Conservation (phyloP, 2,329 filamentous ascomycete species). For the Pestalotiopsis sp. region DNA sequence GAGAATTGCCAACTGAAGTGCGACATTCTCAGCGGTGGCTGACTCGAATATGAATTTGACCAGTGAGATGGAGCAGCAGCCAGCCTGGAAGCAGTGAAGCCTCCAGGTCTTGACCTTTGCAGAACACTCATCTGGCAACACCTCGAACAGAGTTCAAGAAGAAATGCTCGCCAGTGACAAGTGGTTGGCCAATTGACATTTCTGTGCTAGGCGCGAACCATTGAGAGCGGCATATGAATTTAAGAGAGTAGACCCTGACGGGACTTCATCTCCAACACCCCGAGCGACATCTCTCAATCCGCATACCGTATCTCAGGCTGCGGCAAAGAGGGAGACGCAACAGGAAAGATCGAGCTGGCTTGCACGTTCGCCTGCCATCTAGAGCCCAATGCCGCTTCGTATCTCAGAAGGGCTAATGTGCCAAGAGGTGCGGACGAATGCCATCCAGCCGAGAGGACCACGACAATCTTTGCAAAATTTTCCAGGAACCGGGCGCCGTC, state of each 20-base stretch:
- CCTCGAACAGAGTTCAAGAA: slow-evolving; percentile 54
- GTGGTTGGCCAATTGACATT: slow-evolving; percentile 22
- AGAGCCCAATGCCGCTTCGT: slow-evolving; percentile 13
- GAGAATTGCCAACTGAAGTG: slow-evolving; percentile 89
- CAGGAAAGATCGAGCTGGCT: slow-evolving; percentile 82
- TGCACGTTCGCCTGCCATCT: slow-evolving; percentile 37
- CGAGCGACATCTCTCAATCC: slow-evolving; percentile 60
- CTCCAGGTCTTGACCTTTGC: not conserved
- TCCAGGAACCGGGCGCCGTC: slow-evolving; percentile 53
- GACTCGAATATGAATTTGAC: slow-evolving; percentile 82
- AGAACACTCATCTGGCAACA: slow-evolving; percentile 75
- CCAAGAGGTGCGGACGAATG: slow-evolving; percentile 27
- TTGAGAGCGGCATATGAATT: slow-evolving; percentile 68
- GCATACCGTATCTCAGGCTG: slow-evolving; percentile 50
- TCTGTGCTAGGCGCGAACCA: slow-evolving; percentile 25
- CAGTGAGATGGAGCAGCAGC: slow-evolving; percentile 60
- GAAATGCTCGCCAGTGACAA: slow-evolving; percentile 48
- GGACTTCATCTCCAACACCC: slow-evolving; percentile 81
- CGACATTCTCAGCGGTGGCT: slow-evolving; percentile 89
- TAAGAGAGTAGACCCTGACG: slow-evolving; percentile 66
- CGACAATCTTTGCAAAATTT: slow-evolving; percentile 69
- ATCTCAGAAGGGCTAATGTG: slow-evolving; percentile 35
- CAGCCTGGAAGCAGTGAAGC: slow-evolving; percentile 14
- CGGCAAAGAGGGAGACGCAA: slow-evolving; percentile 58
- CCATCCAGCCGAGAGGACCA: slow-evolving; percentile 78